phyloP scores from a whole-genome alignment of 768 basidiomycete genomes.

The Agaricus bisporus region DNA sequence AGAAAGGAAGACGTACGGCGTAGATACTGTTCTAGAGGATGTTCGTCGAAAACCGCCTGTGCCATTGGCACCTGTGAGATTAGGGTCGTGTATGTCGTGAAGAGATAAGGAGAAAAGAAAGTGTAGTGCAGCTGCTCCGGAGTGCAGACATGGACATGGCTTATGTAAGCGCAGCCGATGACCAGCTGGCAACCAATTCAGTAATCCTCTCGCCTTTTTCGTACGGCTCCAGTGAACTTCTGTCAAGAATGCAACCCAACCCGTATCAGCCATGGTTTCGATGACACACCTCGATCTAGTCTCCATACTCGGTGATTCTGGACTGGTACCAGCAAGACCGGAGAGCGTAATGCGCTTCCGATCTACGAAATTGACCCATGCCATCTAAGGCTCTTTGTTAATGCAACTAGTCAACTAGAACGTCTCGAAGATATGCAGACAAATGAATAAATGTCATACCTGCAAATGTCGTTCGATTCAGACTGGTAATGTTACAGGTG shows the following conservation, averaged over 20 bases:
- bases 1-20: conserved; percentile 37
- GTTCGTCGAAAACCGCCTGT: conserved; percentile 71
- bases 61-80: conserved; percentile 44
- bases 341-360: background rate
- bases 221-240: no score
- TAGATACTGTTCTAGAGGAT: conserved; percentile 70
- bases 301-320: no score
- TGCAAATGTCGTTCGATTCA: background rate
- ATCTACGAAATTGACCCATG: background rate
- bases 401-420: background rate
- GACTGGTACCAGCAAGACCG: background rate
- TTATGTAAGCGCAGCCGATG: background rate
- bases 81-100: conserved; percentile 4
- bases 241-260: no score
- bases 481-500: background rate
- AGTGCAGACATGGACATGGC: conserved; percentile 2
- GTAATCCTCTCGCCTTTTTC: no score
- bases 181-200: no score
- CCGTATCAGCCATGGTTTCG: no score
- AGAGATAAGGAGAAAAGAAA: conserved; percentile 3
- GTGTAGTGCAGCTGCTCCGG: background rate
- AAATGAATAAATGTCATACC: background rate
- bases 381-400: background rate
- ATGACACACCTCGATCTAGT: no score
- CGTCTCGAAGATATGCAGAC: background rate